A percentile compares a stretch with the other conserved stretches of the same genome.
Conservation (phyloP, 1,284 basidiomycete genomes). For the Melampsora americana region DNA sequence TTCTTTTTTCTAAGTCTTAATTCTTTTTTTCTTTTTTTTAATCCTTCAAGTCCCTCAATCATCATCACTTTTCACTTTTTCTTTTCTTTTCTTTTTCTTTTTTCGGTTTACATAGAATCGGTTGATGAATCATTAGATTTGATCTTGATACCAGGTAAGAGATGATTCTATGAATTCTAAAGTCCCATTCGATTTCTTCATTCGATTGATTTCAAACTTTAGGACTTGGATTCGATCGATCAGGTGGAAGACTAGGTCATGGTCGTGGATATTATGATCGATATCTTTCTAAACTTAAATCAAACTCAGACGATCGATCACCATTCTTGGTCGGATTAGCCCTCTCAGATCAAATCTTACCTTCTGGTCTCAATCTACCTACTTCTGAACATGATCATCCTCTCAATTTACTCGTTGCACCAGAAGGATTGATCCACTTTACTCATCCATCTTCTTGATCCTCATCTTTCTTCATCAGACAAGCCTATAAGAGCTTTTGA, state of each 20-base stretch:
- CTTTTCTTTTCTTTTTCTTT: background rate
- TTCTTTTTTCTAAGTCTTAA: background rate
- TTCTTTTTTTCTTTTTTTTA: background rate
- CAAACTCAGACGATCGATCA: background rate
- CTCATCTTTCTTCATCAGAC: background rate
- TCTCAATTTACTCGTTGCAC: constrained; percentile 25
- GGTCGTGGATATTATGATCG: constrained; percentile 38
- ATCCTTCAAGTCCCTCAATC: too few species aligned
- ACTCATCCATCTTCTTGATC: background rate
- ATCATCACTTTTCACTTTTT: background rate
- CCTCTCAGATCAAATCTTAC: constrained; percentile 24
- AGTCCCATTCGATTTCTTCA: background rate
- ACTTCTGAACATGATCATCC: constrained; percentile 14
- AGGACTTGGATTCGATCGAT: constrained; percentile 35
- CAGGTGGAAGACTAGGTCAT: constrained; percentile 30
- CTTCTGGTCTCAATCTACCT: background rate
- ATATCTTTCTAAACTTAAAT: constrained; percentile 9
- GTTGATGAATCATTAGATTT: constrained; percentile 18
- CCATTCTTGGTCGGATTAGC: constrained; percentile 14
- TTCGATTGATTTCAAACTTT: background rate
- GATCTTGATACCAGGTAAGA: constrained; percentile 37
- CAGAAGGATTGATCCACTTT: constrained; percentile 3
- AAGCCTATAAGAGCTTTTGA: too few species aligned
- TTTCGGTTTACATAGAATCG: background rate
- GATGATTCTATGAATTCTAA: background rate